Conservation (phyloP, 2,329 filamentous ascomycete species). For the Metarhizium guizhouense region DNA sequence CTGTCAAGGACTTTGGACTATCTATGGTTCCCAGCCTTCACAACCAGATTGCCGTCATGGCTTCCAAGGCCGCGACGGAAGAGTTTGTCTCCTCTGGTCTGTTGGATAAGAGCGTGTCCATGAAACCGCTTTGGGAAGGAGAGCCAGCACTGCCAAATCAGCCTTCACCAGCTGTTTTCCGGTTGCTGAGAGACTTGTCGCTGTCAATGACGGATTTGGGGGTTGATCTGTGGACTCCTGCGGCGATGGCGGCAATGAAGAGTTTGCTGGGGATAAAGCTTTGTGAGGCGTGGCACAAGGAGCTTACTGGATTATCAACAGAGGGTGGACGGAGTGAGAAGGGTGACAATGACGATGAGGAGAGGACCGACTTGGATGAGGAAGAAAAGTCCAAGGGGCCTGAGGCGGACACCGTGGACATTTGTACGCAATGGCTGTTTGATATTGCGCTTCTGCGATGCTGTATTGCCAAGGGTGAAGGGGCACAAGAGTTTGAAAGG, state of each 20-base stretch:
- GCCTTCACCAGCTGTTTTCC: conserved; percentile 66
- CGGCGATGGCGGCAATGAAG: conserved; percentile 57
- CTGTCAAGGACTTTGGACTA: conserved; percentile 47
- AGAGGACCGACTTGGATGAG: background rate
- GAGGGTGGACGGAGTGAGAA: conserved; percentile 7
- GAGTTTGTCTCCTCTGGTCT: conserved; percentile 34
- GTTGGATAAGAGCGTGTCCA: conserved; percentile 41
- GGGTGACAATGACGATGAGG: background rate
- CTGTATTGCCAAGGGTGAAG: conserved; percentile 28
- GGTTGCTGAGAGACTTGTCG: conserved; percentile 57
- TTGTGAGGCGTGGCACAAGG: conserved; percentile 35
- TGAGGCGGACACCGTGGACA: conserved; percentile 29
- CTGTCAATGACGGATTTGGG: conserved; percentile 61
- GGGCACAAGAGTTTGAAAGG: conserved; percentile 25
- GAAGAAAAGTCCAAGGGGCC: conserved; percentile 7
- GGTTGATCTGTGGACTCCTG: conserved; percentile 71
- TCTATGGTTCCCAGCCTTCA: conserved; percentile 58
- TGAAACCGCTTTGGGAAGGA: conserved; percentile 72
- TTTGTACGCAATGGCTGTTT: conserved; percentile 52
- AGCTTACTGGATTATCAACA: conserved; percentile 22
- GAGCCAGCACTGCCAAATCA: conserved; percentile 65
- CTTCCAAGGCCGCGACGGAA: conserved; percentile 40
- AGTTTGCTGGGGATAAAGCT: conserved; percentile 42
- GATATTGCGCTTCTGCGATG: conserved; percentile 44
- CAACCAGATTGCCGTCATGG: conserved; percentile 43